phyloP scores from a whole-genome alignment of 2,329 filamentous ascomycete species.

The Alternaria panax region DNA sequence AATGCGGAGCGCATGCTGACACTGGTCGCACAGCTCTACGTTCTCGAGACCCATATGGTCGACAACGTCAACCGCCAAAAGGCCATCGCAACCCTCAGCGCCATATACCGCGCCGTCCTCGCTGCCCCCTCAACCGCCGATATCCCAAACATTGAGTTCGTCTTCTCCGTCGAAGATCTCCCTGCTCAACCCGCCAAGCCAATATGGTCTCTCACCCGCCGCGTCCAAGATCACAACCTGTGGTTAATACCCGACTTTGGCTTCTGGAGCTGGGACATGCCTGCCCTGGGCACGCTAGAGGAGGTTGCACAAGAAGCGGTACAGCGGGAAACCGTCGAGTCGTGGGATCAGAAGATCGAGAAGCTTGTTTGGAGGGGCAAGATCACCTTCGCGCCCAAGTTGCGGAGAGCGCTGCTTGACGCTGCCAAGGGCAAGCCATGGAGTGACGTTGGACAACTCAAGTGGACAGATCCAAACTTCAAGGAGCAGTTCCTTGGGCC shows the following conservation, averaged over 20 bases:
- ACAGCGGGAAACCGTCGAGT: slow-evolving; percentile 36
- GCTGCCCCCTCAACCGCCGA: slow-evolving; percentile 29
- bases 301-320: slow-evolving; percentile 40
- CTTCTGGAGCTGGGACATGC: slow-evolving; percentile 48
- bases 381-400: slow-evolving; percentile 41
- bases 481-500: slow-evolving; percentile 56
- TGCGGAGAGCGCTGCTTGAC: slow-evolving; percentile 39
- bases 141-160: slow-evolving; percentile 45
- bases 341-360: slow-evolving; percentile 43
- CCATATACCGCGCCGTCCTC: slow-evolving; percentile 41
- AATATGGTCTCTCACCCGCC: slow-evolving; percentile 44
- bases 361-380: slow-evolving; percentile 47
- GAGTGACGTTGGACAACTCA: slow-evolving; percentile 44
- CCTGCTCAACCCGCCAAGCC: slow-evolving; percentile 40
- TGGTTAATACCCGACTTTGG: slow-evolving; percentile 49
- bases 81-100: slow-evolving; percentile 37
- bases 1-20: slow-evolving; percentile 9
- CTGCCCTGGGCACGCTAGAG: slow-evolving; percentile 38
- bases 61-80: slow-evolving; percentile 47
- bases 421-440: slow-evolving; percentile 40
- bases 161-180: slow-evolving; percentile 45
- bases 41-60: slow-evolving; percentile 43
- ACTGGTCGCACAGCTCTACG: slow-evolving; percentile 33
- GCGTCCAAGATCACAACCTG: slow-evolving; percentile 39
- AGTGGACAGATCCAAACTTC: slow-evolving; percentile 40